Evolutionary conservation across 2,329 filamentous ascomycete genomes (phyloP).

Genomic region (Helminthosporium solani): DNA sequence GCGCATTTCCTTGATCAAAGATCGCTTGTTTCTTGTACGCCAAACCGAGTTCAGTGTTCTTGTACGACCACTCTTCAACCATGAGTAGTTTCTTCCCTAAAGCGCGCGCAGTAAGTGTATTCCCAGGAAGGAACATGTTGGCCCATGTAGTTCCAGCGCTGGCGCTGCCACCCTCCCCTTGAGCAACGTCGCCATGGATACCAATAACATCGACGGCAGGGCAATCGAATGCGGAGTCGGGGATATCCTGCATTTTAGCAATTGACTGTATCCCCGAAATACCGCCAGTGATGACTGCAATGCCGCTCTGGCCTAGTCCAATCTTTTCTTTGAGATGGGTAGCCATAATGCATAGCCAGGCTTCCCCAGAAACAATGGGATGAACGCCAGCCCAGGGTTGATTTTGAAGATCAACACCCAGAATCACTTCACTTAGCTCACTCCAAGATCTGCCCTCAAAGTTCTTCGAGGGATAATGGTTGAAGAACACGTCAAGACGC

Average conservation of each 20-base stretch:
- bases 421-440: constrained; percentile 32
- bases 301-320: constrained; percentile 28
- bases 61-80: constrained; percentile 38
- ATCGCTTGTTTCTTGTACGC: constrained; percentile 35
- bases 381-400: constrained; percentile 38
- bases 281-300: constrained; percentile 39
- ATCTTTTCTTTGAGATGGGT: constrained; percentile 32
- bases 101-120: constrained; percentile 33
- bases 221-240: constrained; percentile 35
- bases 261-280: constrained; percentile 32
- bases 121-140: constrained; percentile 36
- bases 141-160: constrained; percentile 39
- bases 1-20: constrained; percentile 38
- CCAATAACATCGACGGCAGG: constrained; percentile 37
- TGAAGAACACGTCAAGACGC: constrained; percentile 36
- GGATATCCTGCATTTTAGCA: constrained; percentile 32
- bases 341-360: constrained; percentile 40
- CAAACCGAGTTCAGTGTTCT: constrained; percentile 24
- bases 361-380: constrained; percentile 36
- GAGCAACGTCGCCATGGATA: constrained; percentile 36
- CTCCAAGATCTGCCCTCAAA: constrained; percentile 35
- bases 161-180: constrained; percentile 10
- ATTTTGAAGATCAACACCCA: constrained; percentile 41
- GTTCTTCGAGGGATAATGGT: constrained; percentile 37
- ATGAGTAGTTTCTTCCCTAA: constrained; percentile 32